Evolutionary conservation across 2,329 filamentous ascomycete species (phyloP), one percentile per base, ranked within the genome.

Genomic region (Ampelomyces quisqualis): DNA sequence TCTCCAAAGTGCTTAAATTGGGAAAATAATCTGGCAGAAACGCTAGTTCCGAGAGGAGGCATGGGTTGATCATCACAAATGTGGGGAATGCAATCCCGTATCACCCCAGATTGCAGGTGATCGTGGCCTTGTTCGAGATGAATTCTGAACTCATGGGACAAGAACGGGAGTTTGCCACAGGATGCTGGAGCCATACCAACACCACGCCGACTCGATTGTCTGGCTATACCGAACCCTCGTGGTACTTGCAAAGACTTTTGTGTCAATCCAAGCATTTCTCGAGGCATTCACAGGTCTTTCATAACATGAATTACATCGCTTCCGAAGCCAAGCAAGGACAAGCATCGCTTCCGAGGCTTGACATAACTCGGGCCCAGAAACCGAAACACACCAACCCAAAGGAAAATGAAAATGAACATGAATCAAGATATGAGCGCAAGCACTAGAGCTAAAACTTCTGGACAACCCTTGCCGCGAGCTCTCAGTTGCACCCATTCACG

Each of bases 1-100:
- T 21, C 22, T 38, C 40, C 40, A 40, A 20, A 41, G 35, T 49
- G 43, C 40, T 26, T 47, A 45, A 43, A 51, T 42, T 46, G 26
- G 23, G n/a, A 31, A 7, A 7, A 29, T 22, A 39, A 40, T 45
- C 33, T 44, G 45, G 38, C 24, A 40, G 38, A 40, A 40, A 40
- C 38, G 32, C 38, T 40, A 26, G 38, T 29, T n/a, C 36, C 36
- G 36, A 32, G 28, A 38, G 17, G 14, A 18, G 19, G 13, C 38
- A 40, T 34, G 38, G 38, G 26, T 40, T 24, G 29, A 9, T 13
- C 7, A 17, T 19, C 9, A 13, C n/a, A 34, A 29, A 17, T 34
- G 24, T 34, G 38, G 38, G 38, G 38, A 15, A 19, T 9, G 9
- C n/a, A 34, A 32, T 32, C 28, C 28, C 28, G 28, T 7, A 20